Evolutionary conservation across 345 rosid species (phyloP), one percentile per base, ranked within the genome.

Genomic region (Euphorbia peplus): DNA sequence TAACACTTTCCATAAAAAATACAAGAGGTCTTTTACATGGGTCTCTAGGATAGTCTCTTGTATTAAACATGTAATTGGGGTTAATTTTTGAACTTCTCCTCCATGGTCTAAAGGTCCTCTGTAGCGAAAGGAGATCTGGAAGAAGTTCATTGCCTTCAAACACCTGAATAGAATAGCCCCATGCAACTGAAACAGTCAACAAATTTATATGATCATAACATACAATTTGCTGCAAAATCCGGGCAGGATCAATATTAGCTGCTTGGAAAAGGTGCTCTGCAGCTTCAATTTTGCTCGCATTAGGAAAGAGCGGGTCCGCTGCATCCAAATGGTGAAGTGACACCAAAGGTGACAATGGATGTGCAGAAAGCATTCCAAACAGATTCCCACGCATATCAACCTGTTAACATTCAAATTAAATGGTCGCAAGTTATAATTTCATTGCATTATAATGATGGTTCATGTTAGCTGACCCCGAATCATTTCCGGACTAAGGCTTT

Each of bases 271-370:
- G 86, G 75, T 73, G 90, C 29, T 75, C 77, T 73, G 84, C 21
- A 0, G 92, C 90, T 66, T 82, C 78, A 18, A 78, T 76, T 76
- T 66, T 83, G 75, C 71, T 88, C 83, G 67, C 80, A 56, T 76
- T 70, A 4, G 98, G 97, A 80, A 91, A 93, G 47, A 91, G 70
- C 4, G 98, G 89, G 56, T 91, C 86, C 62, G 82, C 85, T 28
- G 86, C 90, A 63, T 93, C 98, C 80, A 91, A 73, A 74, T 93
- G 98, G 82, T 91, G 98, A 70, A 93, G 95, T 6, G 98, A 93
- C 53, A 88, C 65, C 78, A 91, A 73, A 14, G 89, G 92, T 26
- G 95, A 83, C 59, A 89, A 59, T 0, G 98, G 96, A 76, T 93
- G 98, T 14, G 97, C 86, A 35, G 91, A 82, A 60, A 93, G 77